These are phyloP conservation scores for Rhynchospora breviuscula DNA, from an alignment of 176 grass and related monocot species.

Conservation along the genomic window DNA sequence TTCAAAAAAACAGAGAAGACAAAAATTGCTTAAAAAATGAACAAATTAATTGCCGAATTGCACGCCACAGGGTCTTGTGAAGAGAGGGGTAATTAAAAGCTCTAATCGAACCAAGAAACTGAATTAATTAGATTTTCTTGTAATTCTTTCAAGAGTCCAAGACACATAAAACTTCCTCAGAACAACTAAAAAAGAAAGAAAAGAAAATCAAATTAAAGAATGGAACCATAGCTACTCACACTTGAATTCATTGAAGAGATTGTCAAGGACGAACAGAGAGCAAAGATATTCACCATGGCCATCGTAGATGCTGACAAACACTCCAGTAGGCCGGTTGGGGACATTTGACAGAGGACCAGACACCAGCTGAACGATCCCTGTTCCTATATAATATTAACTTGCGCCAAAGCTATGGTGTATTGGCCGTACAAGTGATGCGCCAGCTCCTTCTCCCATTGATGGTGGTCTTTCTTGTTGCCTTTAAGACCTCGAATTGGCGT, in stretches of 20 bases:
- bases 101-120: background rate
- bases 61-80: too few relatives aligned
- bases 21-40: too few relatives aligned
- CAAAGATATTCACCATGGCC: constrained; percentile 35
- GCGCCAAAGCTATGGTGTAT: constrained; percentile 31
- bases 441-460: constrained; percentile 23
- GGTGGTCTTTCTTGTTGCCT: background rate
- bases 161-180: background rate
- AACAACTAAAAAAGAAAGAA: constrained; percentile 3
- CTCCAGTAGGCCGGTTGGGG: background rate
- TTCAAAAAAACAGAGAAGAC: too few relatives aligned
- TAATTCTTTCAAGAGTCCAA: too few relatives aligned
- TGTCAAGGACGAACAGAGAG: constrained; percentile 30
- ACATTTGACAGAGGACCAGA: constrained; percentile 3
- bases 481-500: background rate
- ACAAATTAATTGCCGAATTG: too few relatives aligned
- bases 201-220: background rate
- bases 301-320: constrained; percentile 34
- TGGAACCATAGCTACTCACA: background rate
- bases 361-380: constrained; percentile 37
- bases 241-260: constrained; percentile 27
- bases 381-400: constrained; percentile 14
- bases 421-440: constrained; percentile 24
- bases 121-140: background rate
- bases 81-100: background rate